Base-by-base conservation (phyloP, 139 green algal genomes). In the Chlorella ohadii region DNA sequence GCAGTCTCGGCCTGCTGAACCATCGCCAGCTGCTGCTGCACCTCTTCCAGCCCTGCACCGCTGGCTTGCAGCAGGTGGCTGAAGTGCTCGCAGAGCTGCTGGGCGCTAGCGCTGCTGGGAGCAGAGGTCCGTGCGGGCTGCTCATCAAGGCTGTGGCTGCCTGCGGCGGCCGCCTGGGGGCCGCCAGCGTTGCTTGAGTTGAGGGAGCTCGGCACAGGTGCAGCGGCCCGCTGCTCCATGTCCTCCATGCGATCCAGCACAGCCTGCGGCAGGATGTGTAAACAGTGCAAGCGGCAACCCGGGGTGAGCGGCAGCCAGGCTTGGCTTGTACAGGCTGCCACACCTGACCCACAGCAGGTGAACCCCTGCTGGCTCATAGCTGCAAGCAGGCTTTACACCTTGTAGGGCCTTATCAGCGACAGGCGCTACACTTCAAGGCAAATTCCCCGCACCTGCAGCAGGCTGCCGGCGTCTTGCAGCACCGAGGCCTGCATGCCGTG, bases 161-260 rank as follows among this genome's bases (percentile, higher is more conserved):
- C 36, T 20, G 51, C 51, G 44, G 7, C 20, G 34, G 20, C 33
- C 38, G 71, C 0, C 16, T 15, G 33, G 28, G 25, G 2, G 27
- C 9, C 16, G 11, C 13, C 20, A 2, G 39, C 41, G 4, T 1
- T 4, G 15, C 19, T 34, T 13, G 33, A 9, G 44, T 9, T 16
- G 44, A 51, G 44, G 44, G 9, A 9, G 44, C 44, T 16, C 9
- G n/a, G 44, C 44, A 9, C 44, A 9, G 7, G 9, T 51, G 7
- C 65, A 25, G 65, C 65, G 47, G 65, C 28, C 65, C 27, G 31
- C 65, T 38, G 31, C 28, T 72, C 34, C 22, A 82, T 56, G 15
- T 19, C 76, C 36, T 82, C 76, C 76, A 82, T 82, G 2, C 76
- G 76, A 20, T 82, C 76, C 27, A 82, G 28, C 25, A 72, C 76